Evolutionary conservation across 2,329 filamentous ascomycete genomes (phyloP), one percentile per base, ranked within the genome.

Genomic region (Aureobasidium sp.): DNA sequence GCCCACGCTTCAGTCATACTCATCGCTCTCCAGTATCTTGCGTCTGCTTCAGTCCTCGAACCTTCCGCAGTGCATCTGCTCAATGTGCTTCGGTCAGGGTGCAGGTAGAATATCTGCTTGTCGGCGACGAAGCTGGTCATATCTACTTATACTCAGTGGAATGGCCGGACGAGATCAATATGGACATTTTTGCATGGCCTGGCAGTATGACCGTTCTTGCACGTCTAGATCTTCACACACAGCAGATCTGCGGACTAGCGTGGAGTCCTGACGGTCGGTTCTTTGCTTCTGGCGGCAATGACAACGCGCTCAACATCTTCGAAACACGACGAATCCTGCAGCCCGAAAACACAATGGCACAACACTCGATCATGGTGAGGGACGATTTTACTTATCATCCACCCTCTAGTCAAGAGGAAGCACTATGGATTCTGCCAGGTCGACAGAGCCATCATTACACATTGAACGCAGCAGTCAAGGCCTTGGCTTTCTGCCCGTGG

Each of bases 401-500:
- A 4, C 25, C 41, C 7, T n/a, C 48, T 10, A 70, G 69, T 21
- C 72, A 72, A 49, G 68, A 66, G 15, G 60, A 67, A 1, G 71
- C 77, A 25, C 63, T 68, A 3, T 39, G 58, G 57, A 66, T 73
- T 63, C 55, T 62, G 5, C 66, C 67, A 16, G 71, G 71, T 29
- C 49, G 39, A 39, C 85, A 89, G 68, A 87, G 83, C 67, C 86
- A 96, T 72, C 82, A 82, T 36, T 94, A 91, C 83, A 74, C 79
- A 11, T 91, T 99, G 72, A 85, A 85, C 30, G 93, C 93, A 0
- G 94, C 94, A 2, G 89, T 97, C 66, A 99, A 99, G 74, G 94
- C 94, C 36, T 94, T 97, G 67, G 91, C 94, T 2, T 97, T 97
- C 74, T 96, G 93, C 65, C 93, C 94, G 0, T 99, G 92, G 93